Base-by-base conservation (phyloP, 352 stramenopile species). In the Pythium monospermum region DNA sequence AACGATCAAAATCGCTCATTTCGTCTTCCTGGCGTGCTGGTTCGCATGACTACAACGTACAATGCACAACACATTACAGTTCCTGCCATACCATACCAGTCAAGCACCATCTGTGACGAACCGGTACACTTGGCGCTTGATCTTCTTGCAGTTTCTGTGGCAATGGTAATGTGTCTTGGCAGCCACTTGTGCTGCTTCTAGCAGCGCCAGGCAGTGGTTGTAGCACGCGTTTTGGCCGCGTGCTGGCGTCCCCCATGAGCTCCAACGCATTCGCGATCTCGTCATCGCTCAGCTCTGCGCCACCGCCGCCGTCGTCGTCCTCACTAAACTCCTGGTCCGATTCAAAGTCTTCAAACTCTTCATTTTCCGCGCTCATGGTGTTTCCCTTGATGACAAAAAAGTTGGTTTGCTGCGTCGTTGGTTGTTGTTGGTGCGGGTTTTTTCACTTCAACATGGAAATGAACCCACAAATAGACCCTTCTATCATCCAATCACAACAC, bases 281-380 rank as follows among this genome's bases (percentile, higher is more conserved):
- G 25, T 73, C 62, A 27, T 85, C 69, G 1, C 62, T 80, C 41
- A 73, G 68, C 41, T 15, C 2, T 15, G 26, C 38, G 19, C 41
- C 52, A 13, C 64, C 46, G 3, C 59, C 53, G 8, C 57, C 54
- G 18, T 62, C 49, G 1, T 59, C 59, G 3, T 39, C 47, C 8
- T 61, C 51, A 28, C 59, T 68, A 25, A 71, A 69, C 19, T 78
- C 62, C 4, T 68, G 52, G n/a, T 79, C 66, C 18, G 69, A 80
- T 36, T 36, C 42, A 31, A 80, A 76, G 42, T 83, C 71, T 44
- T 82, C 61, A 54, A 83, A 83, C 48, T 55, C 58, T 7, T 85
- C 71, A 42, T 30, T 42, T 52, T 55, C 61, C 1, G 21, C 49
- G 16, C 12, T 7, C 44, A 12, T 40, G 25, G 18, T 26, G 18